Base-by-base conservation (phyloP, 805 yeast genomes). In the Zygosaccharomyces lentus region DNA sequence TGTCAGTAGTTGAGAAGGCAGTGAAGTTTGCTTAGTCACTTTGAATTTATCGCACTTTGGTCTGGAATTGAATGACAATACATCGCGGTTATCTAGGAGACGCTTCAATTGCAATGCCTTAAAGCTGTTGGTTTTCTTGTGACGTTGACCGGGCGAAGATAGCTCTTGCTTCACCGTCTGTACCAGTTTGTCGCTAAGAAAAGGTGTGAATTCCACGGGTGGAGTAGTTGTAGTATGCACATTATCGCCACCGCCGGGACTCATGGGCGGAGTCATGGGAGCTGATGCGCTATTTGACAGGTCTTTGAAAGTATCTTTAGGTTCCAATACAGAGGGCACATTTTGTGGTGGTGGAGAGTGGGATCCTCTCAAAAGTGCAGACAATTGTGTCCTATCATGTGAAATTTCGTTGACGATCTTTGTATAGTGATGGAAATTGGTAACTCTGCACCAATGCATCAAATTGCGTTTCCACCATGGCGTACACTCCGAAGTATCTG, bases 61-160 rank as follows among this genome's bases (percentile, higher is more conserved):
- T 39, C 52, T 55, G 2, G 66, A 57, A 31, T 55, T 56, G 27
- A 43, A 43, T 17, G 61, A 58, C n/a, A 65, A 45, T 6, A 62
- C 40, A 41, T 64, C 64, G 45, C 70, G 57, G 39, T 58, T 55
- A 27, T 56, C 58, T 29, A 66, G 48, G 38, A 66, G 45, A 29
- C 59, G 59, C 39, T 64, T 66, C 42, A 65, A 38, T 49, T 65
- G 65, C 43, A 64, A 49, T 2, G 69, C 69, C 50, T 65, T 66
- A 43, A 65, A 66, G 40, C 68, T 63, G 46, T 65, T 64, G 2
- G 67, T 62, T 43, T 66, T 66, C 47, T 59, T 65, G 46, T 66
- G 70, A 21, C 55, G 44, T 21, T 40, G 34, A 13, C 21, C 21
- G 12, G 23, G 39, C 15, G 34, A 37, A 19, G 29, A 16, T 21